phyloP scores from a whole-genome alignment of 2,329 filamentous ascomycete genomes.

The Mycocentrospora acerina region DNA sequence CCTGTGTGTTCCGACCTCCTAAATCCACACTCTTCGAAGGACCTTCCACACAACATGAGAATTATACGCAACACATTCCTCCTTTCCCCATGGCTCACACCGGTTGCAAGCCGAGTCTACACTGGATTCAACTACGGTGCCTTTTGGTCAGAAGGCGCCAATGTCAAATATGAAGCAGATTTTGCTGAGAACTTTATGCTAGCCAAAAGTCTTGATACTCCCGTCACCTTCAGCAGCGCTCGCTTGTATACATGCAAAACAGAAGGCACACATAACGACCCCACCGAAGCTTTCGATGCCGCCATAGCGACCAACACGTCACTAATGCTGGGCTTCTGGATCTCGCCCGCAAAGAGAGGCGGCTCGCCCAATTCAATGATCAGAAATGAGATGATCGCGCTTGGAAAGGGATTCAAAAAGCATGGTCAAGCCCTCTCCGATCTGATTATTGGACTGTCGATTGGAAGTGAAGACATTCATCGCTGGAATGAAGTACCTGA shows the following conservation, averaged over 20 bases:
- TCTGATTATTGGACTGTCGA: slow-evolving; percentile 39
- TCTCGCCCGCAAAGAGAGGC: slow-evolving; percentile 9
- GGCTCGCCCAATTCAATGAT: slow-evolving; percentile 44
- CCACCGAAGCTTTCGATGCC: slow-evolving; percentile 54
- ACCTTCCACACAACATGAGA: slow-evolving; percentile 6
- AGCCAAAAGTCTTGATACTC: slow-evolving; percentile 21
- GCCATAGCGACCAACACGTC: slow-evolving; percentile 35
- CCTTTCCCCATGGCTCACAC: slow-evolving; percentile 4
- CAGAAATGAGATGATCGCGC: slow-evolving; percentile 33
- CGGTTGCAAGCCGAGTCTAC: slow-evolving; percentile 17
- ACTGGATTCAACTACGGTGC: slow-evolving; percentile 34
- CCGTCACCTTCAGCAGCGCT: slow-evolving; percentile 65
- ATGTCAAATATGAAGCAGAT: slow-evolving; percentile 23
- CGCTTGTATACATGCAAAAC: slow-evolving; percentile 69
- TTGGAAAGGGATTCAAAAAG: slow-evolving; percentile 32
- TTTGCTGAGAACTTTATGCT: slow-evolving; percentile 25
- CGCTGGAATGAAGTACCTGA: slow-evolving; percentile 45
- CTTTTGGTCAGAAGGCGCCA: slow-evolving; percentile 19
- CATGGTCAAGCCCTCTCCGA: slow-evolving; percentile 53
- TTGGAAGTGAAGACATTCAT: slow-evolving; percentile 57
- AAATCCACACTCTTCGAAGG: neutral
- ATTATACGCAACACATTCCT: slow-evolving; percentile 1
- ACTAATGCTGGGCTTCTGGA: slow-evolving; percentile 38
- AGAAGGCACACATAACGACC: slow-evolving; percentile 48
- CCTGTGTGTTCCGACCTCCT: too few relatives aligned